Evolutionary conservation across 805 yeast genomes (phyloP).

Genomic region (Diddensiella caesifluorescens): DNA sequence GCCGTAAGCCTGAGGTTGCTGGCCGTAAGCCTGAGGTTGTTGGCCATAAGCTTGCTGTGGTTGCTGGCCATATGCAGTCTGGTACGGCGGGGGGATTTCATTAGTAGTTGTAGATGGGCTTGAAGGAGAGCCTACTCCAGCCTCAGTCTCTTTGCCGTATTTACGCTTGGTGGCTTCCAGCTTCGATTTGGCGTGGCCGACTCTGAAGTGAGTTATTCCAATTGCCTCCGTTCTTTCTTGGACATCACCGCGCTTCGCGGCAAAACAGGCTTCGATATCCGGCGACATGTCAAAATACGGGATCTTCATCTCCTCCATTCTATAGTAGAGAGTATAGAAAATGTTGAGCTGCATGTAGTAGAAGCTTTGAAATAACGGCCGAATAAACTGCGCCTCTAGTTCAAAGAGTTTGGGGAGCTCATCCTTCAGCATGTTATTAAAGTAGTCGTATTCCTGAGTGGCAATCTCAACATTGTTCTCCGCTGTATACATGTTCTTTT

Average conservation of each 20-base stretch:
- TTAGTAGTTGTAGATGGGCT: conserved; percentile 26
- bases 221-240: conserved; percentile 86
- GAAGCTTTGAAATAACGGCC: conserved; percentile 88
- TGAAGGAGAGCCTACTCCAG: conserved; percentile 32
- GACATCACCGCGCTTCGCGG: conserved; percentile 78
- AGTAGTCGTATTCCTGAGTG: conserved; percentile 92
- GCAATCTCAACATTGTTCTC: conserved; percentile 89
- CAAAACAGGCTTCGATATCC: conserved; percentile 78
- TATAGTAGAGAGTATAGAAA: conserved; percentile 83
- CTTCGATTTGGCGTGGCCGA: conserved; percentile 81
- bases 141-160: conserved; percentile 39
- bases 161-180: conserved; percentile 78
- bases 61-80: conserved; percentile 25
- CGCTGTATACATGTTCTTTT: conserved; percentile 80
- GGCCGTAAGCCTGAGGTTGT: conserved; percentile 31
- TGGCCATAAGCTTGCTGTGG: conserved; percentile 38
- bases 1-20: conserved; percentile 23
- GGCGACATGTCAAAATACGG: conserved; percentile 87
- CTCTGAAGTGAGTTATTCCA: conserved; percentile 84
- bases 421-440: conserved; percentile 86
- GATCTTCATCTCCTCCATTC: conserved; percentile 94
- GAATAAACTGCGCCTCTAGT: conserved; percentile 86
- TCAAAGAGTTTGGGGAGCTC: conserved; percentile 85
- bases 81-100: conserved; percentile 35
- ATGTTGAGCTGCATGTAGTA: conserved; percentile 98